Evolutionary conservation across 177 flowering plant species (phyloP).

Genomic region (Vitis hybrid): DNA sequence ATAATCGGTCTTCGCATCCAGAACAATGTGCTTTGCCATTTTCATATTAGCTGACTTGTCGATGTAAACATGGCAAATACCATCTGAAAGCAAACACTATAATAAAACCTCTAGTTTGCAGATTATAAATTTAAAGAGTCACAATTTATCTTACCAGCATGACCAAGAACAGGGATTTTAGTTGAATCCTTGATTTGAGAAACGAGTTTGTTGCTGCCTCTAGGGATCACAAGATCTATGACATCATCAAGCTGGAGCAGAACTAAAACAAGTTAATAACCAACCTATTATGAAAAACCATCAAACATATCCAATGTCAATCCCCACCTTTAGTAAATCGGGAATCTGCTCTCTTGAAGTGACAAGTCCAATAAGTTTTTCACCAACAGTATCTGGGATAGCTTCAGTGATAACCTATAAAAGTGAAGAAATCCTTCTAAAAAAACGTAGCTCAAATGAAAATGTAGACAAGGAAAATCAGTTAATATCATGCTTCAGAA

Average conservation of each 20-base stretch:
- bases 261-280: slow-evolving; percentile 4
- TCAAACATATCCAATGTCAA: not conserved
- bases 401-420: slow-evolving; percentile 77
- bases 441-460: too few species aligned
- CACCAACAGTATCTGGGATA: slow-evolving; percentile 79
- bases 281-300: not conserved
- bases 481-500: not conserved
- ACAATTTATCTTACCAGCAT: slow-evolving; percentile 66
- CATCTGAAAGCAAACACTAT: slow-evolving; percentile 60
- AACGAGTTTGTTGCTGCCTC: slow-evolving; percentile 98
- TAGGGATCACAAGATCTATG: slow-evolving; percentile 97
- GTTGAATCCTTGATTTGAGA: slow-evolving; percentile 87
- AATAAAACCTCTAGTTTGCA: not conserved
- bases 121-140: slow-evolving; percentile 3
- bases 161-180: slow-evolving; percentile 98
- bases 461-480: too few species aligned
- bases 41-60: slow-evolving; percentile 81
- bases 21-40: slow-evolving; percentile 75
- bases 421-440: slow-evolving; percentile 1
- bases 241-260: slow-evolving; percentile 91
- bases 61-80: slow-evolving; percentile 94
- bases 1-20: slow-evolving; percentile 93
- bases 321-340: slow-evolving; percentile 82
- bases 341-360: slow-evolving; percentile 97
- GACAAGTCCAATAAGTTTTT: slow-evolving; percentile 84